phyloP scores from a whole-genome alignment of 148 eudicot species.

The Rhododendron henanense region DNA sequence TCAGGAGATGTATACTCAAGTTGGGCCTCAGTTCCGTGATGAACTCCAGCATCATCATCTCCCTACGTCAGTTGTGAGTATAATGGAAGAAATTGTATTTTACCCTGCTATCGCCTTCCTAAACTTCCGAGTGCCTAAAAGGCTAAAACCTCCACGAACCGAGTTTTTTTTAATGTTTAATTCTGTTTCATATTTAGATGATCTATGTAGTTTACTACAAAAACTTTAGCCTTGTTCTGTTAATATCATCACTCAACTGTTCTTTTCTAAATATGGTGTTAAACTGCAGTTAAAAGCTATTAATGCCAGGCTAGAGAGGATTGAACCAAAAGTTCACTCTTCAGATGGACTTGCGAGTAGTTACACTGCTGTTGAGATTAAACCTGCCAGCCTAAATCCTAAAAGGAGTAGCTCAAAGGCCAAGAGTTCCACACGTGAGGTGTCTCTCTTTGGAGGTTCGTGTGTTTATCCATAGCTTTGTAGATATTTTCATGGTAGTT shows the following conservation, averaged over 20 bases:
- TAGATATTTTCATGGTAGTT: not conserved
- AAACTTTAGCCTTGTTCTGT: not conserved
- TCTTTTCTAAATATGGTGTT: slow-evolving; percentile 7
- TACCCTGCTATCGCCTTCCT: not conserved
- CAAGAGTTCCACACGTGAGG: slow-evolving; percentile 63
- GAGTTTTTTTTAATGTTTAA: not conserved
- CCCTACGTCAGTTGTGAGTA: slow-evolving; percentile 76
- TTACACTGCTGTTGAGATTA: slow-evolving; percentile 47
- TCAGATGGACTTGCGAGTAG: slow-evolving; percentile 51
- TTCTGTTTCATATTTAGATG: not conserved
- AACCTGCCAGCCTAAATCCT: slow-evolving; percentile 40
- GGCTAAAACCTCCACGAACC: not conserved
- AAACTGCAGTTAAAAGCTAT: slow-evolving; percentile 77
- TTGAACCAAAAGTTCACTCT: slow-evolving; percentile 77
- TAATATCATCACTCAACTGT: not conserved
- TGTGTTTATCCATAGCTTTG: not conserved
- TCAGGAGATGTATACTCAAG: slow-evolving; percentile 94
- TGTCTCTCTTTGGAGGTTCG: slow-evolving; percentile 86
- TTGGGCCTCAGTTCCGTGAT: slow-evolving; percentile 87
- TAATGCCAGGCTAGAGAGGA: slow-evolving; percentile 77
- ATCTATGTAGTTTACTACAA: not conserved
- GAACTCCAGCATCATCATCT: slow-evolving; percentile 84
- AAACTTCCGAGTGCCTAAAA: not conserved
- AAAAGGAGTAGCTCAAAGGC: slow-evolving; percentile 85
- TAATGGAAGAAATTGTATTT: not conserved